Evolutionary conservation across 805 yeast species (phyloP), one percentile per base, ranked within the genome.

Genomic region (Trichomonascus vanleenenianus): DNA sequence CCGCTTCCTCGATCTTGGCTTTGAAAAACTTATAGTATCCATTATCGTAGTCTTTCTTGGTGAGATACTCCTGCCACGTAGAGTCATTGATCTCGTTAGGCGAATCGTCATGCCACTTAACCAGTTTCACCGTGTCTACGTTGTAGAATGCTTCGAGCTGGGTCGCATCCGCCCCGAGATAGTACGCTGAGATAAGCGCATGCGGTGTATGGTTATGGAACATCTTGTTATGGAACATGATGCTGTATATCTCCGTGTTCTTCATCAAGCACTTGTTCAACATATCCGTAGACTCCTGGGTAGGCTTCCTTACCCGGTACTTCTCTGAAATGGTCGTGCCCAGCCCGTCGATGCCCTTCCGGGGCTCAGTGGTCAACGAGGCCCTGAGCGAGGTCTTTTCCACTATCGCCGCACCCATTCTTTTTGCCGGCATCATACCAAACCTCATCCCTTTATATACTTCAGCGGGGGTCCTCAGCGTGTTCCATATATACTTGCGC

Each of bases 11-110:
- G 9, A 63, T 45, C 31, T 61, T 59, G 44, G 67, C 72, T 19
- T 58, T 60, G 53, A 65, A 67, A 47, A 55, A 67, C 43, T 68
- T 69, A 35, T 51, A 60, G 44, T 56, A 67, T 2, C 68, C 64
- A 20, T 60, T 49, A 44, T 63, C 66, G 45, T 60, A 63, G 42
- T 46, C 43, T 41, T 44, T 43, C 11, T 62, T 45, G 14, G 69
- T 68, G 15, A 50, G 49, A 35, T 52, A 56, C 15, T 58, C 56
- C 14, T 48, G 44, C 50, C 68, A 57, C 14, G 64, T 64, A 27
- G 54, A 58, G 37, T 54, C 58, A 0, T 66, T 62, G 22, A 67
- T 64, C 30, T 62, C 72, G 9, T 57, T 54, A 1, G 70, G 69
- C 34, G 57, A 55, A 41, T 67, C 70, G 30, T 66, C 69, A n/a